phyloP scores from a whole-genome alignment of 1,139 yeast genomes.

The Suhomyces anneliseae region DNA sequence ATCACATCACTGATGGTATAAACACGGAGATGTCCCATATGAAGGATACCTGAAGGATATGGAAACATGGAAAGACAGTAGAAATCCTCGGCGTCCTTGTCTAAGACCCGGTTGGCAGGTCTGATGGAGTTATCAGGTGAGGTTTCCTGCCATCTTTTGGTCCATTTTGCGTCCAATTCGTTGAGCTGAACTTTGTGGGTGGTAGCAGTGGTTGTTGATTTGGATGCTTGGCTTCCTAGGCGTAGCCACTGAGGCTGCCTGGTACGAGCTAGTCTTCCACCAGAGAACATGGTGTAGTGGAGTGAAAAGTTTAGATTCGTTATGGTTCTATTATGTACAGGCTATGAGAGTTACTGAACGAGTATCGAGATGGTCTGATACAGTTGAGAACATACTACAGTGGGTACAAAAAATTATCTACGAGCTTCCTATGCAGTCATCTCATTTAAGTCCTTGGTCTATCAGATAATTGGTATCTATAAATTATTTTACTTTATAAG shows the following conservation, averaged over 20 bases:
- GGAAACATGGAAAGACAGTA: conserved; percentile 90
- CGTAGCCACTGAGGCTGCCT: neutral
- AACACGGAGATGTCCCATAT: conserved; percentile 91
- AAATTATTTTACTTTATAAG: too few relatives aligned
- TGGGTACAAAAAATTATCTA: too few relatives aligned
- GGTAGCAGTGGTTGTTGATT: neutral
- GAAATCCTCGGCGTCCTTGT: conserved; percentile 40
- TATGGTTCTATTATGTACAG: neutral
- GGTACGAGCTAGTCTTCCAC: neutral
- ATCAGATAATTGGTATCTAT: too few relatives aligned
- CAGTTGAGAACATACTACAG: too few relatives aligned
- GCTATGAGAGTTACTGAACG: neutral
- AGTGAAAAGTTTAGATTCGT: neutral
- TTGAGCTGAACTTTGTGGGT: conserved; percentile 13
- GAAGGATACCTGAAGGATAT: conserved; percentile 89
- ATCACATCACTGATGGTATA: conserved; percentile 87
- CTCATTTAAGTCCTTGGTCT: too few relatives aligned
- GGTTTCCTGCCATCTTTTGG: conserved; percentile 44
- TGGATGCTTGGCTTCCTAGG: neutral
- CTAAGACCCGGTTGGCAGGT: conserved; percentile 37
- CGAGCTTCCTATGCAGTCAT: too few relatives aligned
- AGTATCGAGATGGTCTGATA: too few relatives aligned
- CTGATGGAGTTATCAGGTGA: conserved; percentile 43
- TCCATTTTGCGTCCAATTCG: conserved; percentile 54
- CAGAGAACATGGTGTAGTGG: neutral